A percentile compares a stretch with the other conserved stretches of the same genome.
phyloP scores from a whole-genome alignment of 2,329 filamentous ascomycete genomes.

The Epichloe typhina region DNA sequence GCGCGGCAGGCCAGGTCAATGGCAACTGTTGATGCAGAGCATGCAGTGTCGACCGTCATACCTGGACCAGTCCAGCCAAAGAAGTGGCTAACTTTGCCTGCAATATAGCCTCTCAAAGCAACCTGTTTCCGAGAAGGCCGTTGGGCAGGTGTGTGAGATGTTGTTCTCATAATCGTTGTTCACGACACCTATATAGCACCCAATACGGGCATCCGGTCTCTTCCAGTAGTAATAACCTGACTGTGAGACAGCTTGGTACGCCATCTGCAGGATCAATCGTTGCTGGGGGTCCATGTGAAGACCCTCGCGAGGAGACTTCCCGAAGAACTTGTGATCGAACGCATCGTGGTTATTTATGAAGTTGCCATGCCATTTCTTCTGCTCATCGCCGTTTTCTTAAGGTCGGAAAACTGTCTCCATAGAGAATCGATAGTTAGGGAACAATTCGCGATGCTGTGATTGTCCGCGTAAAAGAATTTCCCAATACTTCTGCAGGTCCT shows the following conservation, averaged over 20 bases:
- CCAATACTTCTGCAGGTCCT: slow-evolving; percentile 22
- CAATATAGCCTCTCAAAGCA: neutral
- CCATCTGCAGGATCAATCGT: neutral
- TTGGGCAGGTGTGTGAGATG: neutral
- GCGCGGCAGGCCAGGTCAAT: slow-evolving; percentile 2
- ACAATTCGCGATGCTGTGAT: slow-evolving; percentile 8
- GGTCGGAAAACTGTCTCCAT: neutral
- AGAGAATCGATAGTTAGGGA: neutral
- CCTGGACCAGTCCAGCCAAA: slow-evolving; percentile 5
- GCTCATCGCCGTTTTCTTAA: neutral
- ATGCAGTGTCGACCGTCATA: slow-evolving; percentile 6
- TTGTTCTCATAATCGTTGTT: slow-evolving; percentile 6
- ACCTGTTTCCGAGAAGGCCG: slow-evolving; percentile 1
- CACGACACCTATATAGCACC: slow-evolving; percentile 2
- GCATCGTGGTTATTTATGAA: slow-evolving; percentile 49
- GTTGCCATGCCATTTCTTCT: slow-evolving; percentile 2
- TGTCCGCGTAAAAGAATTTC: slow-evolving; percentile 9
- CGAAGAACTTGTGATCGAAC: slow-evolving; percentile 57
- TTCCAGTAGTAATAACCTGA: neutral
- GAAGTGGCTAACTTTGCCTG: slow-evolving; percentile 4
- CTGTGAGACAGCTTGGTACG: neutral
- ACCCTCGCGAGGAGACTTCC: slow-evolving; percentile 57
- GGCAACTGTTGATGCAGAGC: slow-evolving; percentile 3
- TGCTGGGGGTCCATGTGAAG: slow-evolving; percentile 37
- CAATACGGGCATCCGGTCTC: neutral